Evolutionary conservation across 2,329 filamentous ascomycete genomes (phyloP), one percentile per base, ranked within the genome.

Genomic region (Arachnopeziza araneosa): DNA sequence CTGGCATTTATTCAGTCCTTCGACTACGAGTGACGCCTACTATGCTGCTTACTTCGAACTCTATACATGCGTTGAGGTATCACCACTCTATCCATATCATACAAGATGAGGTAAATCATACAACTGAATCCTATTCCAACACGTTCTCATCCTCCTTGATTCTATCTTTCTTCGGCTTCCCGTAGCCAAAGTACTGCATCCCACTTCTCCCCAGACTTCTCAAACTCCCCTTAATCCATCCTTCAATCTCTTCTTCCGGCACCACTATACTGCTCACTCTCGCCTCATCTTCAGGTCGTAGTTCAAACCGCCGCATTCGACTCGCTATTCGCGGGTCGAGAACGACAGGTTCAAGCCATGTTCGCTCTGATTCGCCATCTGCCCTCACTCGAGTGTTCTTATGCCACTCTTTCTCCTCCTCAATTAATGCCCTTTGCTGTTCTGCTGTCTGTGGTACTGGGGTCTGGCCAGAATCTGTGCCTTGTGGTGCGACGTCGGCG

Each of bases 401-500:
- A 73, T 88, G 86, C 92, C 92, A 96, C 72, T 93, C 85, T 52
- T 75, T 76, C 76, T 96, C 91, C 76, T 95, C 92, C 44, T 85
- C 76, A 48, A 79, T 78, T 24, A 96, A 82, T 14, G 85, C 76
- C 3, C 75, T 77, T 70, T 89, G 78, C 68, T 89, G 86, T 73
- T 93, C 90, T 55, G 76, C 67, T 24, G 72, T 70, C 32, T 68
- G 62, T 1, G 63, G 56, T 5, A 24, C 48, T 2, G 17, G 17
- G 23, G 17, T 12, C 21, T 36, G 24, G 17, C n/a, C 3, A 14
- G 23, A 32, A 24, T 50, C 24, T 32, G 30, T 4, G 22, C 52
- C 59, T 48, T 62, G 55, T 21, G 66, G 44, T 23, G 58, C 60
- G 62, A 82, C 80, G 55, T 60, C 60, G 1, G 57, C 23, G 23